These are phyloP conservation scores for Stephanocyclus meneghinianus DNA, from an alignment of 352 stramenopile genomes.

Conservation along the genomic window DNA sequence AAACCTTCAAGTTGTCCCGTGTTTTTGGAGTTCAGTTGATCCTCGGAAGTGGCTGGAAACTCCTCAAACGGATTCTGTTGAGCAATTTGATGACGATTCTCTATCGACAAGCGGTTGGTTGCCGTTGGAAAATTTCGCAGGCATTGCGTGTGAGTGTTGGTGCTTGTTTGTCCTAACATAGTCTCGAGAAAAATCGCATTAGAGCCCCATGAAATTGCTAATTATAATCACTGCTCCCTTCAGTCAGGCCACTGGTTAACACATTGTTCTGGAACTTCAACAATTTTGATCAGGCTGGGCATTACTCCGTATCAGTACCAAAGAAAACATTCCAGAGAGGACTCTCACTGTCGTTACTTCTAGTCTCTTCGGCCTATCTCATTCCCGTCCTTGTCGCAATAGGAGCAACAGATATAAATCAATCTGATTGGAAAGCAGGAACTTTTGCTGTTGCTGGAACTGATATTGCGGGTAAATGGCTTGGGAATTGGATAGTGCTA, in stretches of 20 bases:
- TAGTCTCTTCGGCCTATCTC: conserved; percentile 85
- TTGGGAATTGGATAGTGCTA: conserved; percentile 86
- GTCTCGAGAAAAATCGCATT: neutral
- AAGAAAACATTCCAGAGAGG: conserved; percentile 84
- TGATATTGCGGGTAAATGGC: conserved; percentile 81
- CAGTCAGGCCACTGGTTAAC: conserved; percentile 83
- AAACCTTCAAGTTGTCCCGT: conserved; percentile 74
- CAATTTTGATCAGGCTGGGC: conserved; percentile 85
- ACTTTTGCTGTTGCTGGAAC: conserved; percentile 86
- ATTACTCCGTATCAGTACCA: conserved; percentile 64
- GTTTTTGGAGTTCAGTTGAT: conserved; percentile 44
- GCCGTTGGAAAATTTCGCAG: conserved; percentile 41
- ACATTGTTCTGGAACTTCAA: conserved; percentile 93
- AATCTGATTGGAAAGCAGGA: conserved; percentile 85
- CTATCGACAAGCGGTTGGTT: conserved; percentile 36
- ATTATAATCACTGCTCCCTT: conserved; percentile 9
- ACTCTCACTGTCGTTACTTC: conserved; percentile 84
- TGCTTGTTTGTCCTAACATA: neutral
- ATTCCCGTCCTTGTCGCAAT: conserved; percentile 86
- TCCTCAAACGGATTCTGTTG: conserved; percentile 22
- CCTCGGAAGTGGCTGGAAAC: conserved; percentile 43
- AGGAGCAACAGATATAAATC: conserved; percentile 83
- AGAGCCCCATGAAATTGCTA: neutral
- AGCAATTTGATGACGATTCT: conserved; percentile 49
- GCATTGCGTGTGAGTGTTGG: conserved; percentile 42